These are phyloP conservation scores for Capronia epimyces DNA, from an alignment of 2,329 filamentous ascomycete species.

Conservation along the genomic window DNA sequence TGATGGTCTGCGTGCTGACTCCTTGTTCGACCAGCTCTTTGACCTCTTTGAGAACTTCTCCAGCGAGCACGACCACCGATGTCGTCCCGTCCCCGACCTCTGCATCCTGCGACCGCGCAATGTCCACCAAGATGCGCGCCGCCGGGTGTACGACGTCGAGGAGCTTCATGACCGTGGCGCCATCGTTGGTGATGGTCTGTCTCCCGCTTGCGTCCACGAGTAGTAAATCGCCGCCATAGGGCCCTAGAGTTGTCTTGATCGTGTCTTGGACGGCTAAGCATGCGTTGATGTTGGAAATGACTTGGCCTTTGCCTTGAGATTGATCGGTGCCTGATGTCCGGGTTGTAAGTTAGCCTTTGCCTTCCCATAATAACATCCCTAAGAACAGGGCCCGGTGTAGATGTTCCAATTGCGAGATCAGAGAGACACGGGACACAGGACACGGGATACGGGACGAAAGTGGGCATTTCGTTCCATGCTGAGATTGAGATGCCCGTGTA, in stretches of 20 bases:
- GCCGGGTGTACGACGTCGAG: slow-evolving; percentile 98
- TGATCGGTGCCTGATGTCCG: slow-evolving; percentile 74
- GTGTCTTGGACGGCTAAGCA: slow-evolving; percentile 93
- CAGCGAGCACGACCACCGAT: slow-evolving; percentile 93
- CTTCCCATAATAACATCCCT: too few species aligned
- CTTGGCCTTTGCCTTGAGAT: slow-evolving; percentile 93
- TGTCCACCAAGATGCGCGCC: slow-evolving; percentile 94
- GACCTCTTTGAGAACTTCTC: slow-evolving; percentile 94
- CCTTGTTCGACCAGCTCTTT: slow-evolving; percentile 95
- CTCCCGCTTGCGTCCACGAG: slow-evolving; percentile 92
- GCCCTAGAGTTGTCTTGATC: slow-evolving; percentile 91
- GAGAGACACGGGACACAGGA: too few species aligned
- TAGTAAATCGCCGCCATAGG: slow-evolving; percentile 92
- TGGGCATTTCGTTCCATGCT: not conserved
- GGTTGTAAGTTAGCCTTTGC: slow-evolving; percentile 23
- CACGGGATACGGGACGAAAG: not conserved
- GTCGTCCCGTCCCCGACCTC: slow-evolving; percentile 98
- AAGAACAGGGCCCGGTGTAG: too few species aligned
- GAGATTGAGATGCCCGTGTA: too few species aligned
- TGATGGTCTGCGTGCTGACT: slow-evolving; percentile 93
- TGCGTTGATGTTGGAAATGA: slow-evolving; percentile 97
- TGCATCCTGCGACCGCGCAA: slow-evolving; percentile 96
- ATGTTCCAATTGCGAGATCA: too few species aligned
- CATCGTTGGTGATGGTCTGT: slow-evolving; percentile 98
- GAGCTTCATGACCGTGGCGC: slow-evolving; percentile 99